phyloP scores from a whole-genome alignment of 2,329 filamentous ascomycete species.

The Escovopsis sp. region DNA sequence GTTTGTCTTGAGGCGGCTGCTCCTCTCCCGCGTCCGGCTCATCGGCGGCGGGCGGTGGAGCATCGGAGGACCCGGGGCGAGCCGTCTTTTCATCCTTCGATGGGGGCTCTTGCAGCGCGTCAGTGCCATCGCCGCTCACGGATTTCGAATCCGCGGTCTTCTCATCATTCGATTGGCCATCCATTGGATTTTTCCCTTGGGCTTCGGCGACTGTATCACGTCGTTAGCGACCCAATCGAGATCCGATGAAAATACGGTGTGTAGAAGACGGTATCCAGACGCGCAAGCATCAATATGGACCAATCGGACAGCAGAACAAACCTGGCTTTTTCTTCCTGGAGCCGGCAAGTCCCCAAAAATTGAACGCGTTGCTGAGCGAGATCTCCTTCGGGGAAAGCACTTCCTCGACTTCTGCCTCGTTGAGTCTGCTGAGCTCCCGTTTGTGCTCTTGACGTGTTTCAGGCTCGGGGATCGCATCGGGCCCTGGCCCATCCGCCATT shows the following conservation, averaged over 20 bases:
- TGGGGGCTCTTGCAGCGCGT: slow-evolving; percentile 44
- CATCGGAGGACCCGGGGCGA: slow-evolving; percentile 20
- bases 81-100: slow-evolving; percentile 24
- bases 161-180: slow-evolving; percentile 10
- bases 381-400: slow-evolving; percentile 21
- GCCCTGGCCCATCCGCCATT: slow-evolving; percentile 5
- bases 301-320: slow-evolving; percentile 14
- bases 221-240: slow-evolving; percentile 37
- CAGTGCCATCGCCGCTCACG: slow-evolving; percentile 37
- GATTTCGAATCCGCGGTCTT: slow-evolving; percentile 29
- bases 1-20: slow-evolving; percentile 1
- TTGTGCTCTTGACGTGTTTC: slow-evolving; percentile 6
- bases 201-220: slow-evolving; percentile 30
- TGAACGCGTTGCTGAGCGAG: slow-evolving; percentile 30
- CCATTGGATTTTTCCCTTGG: slow-evolving; percentile 20
- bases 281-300: slow-evolving; percentile 2
- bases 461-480: slow-evolving; percentile 5
- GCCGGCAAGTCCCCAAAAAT: slow-evolving; percentile 38
- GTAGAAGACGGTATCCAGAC: not conserved
- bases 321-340: slow-evolving; percentile 32
- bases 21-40: slow-evolving; percentile 9
- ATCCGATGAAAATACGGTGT: slow-evolving; percentile 7
- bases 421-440: slow-evolving; percentile 18
- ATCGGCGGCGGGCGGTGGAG: slow-evolving; percentile 22
- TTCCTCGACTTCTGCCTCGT: slow-evolving; percentile 28